Base-by-base conservation (phyloP, 768 basidiomycete species). In the Termitomyces sp. region DNA sequence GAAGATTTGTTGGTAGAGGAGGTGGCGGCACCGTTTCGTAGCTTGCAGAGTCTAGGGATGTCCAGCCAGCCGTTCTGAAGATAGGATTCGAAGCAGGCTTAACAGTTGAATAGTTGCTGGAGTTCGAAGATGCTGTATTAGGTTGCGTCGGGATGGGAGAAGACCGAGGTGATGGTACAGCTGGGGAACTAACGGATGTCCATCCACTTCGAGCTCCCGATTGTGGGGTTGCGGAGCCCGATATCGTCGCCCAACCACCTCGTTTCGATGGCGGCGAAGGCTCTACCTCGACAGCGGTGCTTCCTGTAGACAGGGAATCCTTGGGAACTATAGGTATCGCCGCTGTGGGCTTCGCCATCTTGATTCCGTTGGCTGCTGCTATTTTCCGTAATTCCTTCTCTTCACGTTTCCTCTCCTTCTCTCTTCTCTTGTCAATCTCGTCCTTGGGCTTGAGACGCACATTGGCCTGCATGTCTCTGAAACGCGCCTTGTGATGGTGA, bases 351-450 rank as follows among this genome's bases (percentile, higher is more conserved):
- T 81, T 84, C 9, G 78, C 64, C 72, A 93, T 83, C 71, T 81
- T 89, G 67, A 94, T 83, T 4, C 92, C 92, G 39, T 82, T 85
- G 0, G 92, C 92, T 51, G 85, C 88, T 7, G 92, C 92, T 32
- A 93, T 84, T 70, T 92, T 92, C 56, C 89, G 78, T 26, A 93
- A 77, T 65, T 93, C 90, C 69, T 88, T 92, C 69, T 93, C 91
- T 70, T 94, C 91, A 39, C 91, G 80, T 69, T 86, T 90, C 5
- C 88, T 81, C 68, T 94, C 91, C 71, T 93, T 93, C 73, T 93
- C 91, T 66, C 89, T 90, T 50, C 88, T 82, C 65, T 80, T 88
- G 60, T 90, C 88, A 16, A 85, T 63, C 53, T 90, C 90, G 57
- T 83, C 87, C 64, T 83, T 77, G 16, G 81, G 80, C 55, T 84